Conservation (phyloP, 192 early-diverging fungal genomes). For the Coemansia sp. region DNA sequence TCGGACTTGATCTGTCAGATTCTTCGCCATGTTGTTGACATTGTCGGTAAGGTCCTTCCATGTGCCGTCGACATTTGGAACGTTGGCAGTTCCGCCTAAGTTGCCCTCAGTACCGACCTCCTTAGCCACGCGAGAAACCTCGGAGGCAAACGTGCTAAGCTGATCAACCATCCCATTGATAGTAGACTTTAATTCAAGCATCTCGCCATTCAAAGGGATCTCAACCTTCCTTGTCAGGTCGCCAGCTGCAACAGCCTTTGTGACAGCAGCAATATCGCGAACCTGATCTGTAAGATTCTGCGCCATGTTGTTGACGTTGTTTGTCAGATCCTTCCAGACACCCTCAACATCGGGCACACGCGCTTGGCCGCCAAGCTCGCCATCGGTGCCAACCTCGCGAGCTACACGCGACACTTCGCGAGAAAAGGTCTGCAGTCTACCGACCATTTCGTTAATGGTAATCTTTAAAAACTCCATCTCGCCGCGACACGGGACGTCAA, state of each 20-base stretch:
- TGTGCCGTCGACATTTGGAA: slow-evolving; percentile 58
- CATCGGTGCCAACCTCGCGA: slow-evolving; percentile 70
- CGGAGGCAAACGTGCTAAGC: slow-evolving; percentile 50
- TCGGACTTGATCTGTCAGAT: slow-evolving; percentile 19
- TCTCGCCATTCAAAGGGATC: slow-evolving; percentile 55
- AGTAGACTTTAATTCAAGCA: slow-evolving; percentile 61
- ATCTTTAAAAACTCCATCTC: slow-evolving; percentile 67
- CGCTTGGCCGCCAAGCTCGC: slow-evolving; percentile 69
- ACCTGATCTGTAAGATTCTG: slow-evolving; percentile 65
- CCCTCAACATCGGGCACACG: slow-evolving; percentile 59
- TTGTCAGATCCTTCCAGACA: slow-evolving; percentile 59
- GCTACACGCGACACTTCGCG: slow-evolving; percentile 69
- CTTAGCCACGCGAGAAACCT: slow-evolving; percentile 69
- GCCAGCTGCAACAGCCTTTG: slow-evolving; percentile 59
- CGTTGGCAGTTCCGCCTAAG: slow-evolving; percentile 66
- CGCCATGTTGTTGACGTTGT: slow-evolving; percentile 61
- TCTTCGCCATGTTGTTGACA: slow-evolving; percentile 18
- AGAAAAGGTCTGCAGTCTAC: slow-evolving; percentile 52
- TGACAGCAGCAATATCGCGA: slow-evolving; percentile 63
- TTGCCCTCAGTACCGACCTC: slow-evolving; percentile 72
- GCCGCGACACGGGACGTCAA: slow-evolving; percentile 40
- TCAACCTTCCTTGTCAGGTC: slow-evolving; percentile 48
- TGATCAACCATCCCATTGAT: slow-evolving; percentile 65
- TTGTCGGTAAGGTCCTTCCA: slow-evolving; percentile 58
- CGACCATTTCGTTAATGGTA: slow-evolving; percentile 67